Base-by-base conservation (phyloP, 805 yeast genomes). In the Saccharomycopsis schoenii region DNA sequence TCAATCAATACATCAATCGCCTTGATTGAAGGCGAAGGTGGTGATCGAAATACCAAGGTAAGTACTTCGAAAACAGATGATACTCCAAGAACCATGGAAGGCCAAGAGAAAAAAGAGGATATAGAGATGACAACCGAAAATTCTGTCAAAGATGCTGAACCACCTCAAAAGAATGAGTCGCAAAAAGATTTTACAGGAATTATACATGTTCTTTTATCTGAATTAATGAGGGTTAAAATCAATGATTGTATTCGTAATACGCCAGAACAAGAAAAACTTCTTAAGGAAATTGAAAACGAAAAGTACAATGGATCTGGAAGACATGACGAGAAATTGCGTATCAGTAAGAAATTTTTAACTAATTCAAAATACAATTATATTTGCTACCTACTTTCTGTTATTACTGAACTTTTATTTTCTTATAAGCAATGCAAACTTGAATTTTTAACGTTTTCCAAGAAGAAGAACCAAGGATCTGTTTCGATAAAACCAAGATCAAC, bases 351-450 rank as follows among this genome's bases (percentile, higher is more conserved):
- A 65, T 76, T 80, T 12, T 71, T 78, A 55, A 77, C 74, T 60
- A 88, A 87, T 68, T 74, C 77, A 8, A 77, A 80, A 37, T 88
- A 85, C 71, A 78, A 84, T 0, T 85, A 88, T 67, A 82, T 84
- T 62, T 79, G 85, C 54, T 91, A 85, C 70, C 71, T 92, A 56
- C 72, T 92, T 47, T 88, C 84, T 65, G 73, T 83, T 0, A 71
- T 91, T 47, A 79, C 84, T 0, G 97, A 92, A 66, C 72, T 90
- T 8, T 71, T 92, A 8, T 81, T 85, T 1, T 88, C 97, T 1
- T 92, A 91, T 69, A 86, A 85, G 64, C 85, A 84, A 64, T 82
- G 91, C 58, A 92, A 92, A 70, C 78, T 88, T 57, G 97, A 91
- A 67, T 87, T 92, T 67, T 73, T 91, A 61, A 84, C 93, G 0